phyloP scores from a whole-genome alignment of 768 basidiomycete species.

The Goffeauzyma gilvescens region DNA sequence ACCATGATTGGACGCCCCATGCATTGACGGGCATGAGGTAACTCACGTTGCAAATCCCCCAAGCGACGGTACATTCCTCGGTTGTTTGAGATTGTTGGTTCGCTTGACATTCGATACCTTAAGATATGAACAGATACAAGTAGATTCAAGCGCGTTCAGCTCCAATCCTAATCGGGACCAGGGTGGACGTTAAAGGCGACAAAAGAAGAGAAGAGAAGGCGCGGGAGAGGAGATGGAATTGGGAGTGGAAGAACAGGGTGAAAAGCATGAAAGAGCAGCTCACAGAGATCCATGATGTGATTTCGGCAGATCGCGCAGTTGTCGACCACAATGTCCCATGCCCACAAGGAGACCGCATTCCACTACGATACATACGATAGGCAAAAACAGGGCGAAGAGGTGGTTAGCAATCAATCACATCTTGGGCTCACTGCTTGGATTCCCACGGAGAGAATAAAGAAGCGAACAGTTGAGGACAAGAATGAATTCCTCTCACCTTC shows the following conservation, averaged over 20 bases:
- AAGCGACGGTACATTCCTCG: conserved; percentile 55
- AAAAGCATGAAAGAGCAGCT: conserved; percentile 20
- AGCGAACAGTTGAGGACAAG: background rate
- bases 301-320: conserved; percentile 99
- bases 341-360: conserved; percentile 97
- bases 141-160: too few relatives aligned
- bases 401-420: too few relatives aligned
- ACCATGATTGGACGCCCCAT: conserved; percentile 17
- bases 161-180: too few relatives aligned
- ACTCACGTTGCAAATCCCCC: conserved; percentile 99
- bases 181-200: too few relatives aligned
- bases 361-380: conserved; percentile 42
- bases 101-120: conserved; percentile 98
- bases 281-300: conserved; percentile 99
- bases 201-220: too few relatives aligned
- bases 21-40: too few relatives aligned
- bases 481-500: conserved; percentile 47
- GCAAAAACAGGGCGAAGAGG: background rate
- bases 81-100: conserved; percentile 60
- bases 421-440: background rate
- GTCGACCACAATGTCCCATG: conserved; percentile 98
- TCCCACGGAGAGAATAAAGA: background rate
- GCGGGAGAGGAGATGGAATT: background rate
- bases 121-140: background rate
- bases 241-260: background rate